A percentile compares a stretch with the other conserved stretches of the same genome.
Evolutionary conservation across 352 stramenopile genomes (phyloP).

Genomic region (Phytopythium mirpurense): DNA sequence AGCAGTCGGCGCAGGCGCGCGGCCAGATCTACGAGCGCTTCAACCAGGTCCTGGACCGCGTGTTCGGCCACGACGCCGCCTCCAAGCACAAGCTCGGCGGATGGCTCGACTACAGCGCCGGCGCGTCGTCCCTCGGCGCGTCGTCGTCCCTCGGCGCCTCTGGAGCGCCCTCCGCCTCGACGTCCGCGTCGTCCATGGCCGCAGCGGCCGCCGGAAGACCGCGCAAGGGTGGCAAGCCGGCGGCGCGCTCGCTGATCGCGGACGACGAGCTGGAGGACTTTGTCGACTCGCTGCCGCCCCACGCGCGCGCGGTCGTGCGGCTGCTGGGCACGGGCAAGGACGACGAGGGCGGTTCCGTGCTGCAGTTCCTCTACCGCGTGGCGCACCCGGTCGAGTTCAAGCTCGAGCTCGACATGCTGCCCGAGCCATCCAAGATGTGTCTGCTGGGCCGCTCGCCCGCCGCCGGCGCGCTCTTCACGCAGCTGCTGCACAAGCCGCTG

Average conservation of each 20-base stretch:
- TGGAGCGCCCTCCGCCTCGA: background rate
- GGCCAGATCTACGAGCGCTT: conserved; percentile 85
- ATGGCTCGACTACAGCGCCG: conserved; percentile 80
- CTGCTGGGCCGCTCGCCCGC: conserved; percentile 63
- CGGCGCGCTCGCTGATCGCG: conserved; percentile 28
- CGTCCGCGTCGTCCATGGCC: conserved; percentile 4
- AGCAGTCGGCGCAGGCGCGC: conserved; percentile 69
- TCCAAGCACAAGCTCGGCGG: conserved; percentile 79
- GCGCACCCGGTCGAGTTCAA: conserved; percentile 80
- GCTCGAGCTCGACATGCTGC: conserved; percentile 68
- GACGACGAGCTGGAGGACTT: conserved; percentile 61
- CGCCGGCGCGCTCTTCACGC: conserved; percentile 71
- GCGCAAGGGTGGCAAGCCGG: conserved; percentile 24
- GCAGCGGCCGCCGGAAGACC: conserved; percentile 19
- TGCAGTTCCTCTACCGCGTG: conserved; percentile 76
- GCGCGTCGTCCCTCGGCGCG: conserved; percentile 15
- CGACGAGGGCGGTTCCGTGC: conserved; percentile 69
- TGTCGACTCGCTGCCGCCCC: conserved; percentile 34
- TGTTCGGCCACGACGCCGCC: conserved; percentile 66
- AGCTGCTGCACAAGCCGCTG: conserved; percentile 77
- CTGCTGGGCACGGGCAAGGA: conserved; percentile 54
- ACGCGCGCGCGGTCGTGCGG: conserved; percentile 48
- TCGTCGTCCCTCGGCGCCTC: no score
- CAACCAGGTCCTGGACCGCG: conserved; percentile 76
- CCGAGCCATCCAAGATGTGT: conserved; percentile 75